These are phyloP conservation scores for Thraustochytrium sp. DNA, from an alignment of 352 stramenopile genomes.

Conservation along the genomic window DNA sequence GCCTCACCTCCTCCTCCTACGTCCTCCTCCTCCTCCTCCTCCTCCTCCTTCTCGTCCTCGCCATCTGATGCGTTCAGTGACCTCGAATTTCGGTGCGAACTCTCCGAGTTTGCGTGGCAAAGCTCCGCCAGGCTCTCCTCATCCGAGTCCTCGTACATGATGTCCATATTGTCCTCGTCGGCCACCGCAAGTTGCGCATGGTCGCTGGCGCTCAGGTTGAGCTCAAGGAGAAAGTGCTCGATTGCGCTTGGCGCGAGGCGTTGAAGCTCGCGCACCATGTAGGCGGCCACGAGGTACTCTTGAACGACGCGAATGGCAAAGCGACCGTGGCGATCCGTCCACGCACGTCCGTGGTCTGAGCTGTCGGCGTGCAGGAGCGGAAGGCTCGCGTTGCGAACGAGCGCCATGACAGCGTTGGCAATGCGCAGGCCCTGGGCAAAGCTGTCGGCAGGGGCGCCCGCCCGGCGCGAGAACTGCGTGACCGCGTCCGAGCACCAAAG, in stretches of 20 bases:
- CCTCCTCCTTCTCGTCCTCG: no score
- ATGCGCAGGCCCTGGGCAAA: not conserved
- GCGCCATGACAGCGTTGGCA: not conserved
- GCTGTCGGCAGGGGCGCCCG: not conserved
- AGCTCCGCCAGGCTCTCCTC: not conserved
- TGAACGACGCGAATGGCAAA: constrained; percentile 40
- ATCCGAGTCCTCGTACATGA: not conserved
- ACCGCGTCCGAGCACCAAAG: not conserved
- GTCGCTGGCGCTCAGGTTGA: constrained; percentile 2
- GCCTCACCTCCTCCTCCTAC: not conserved
- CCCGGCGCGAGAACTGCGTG: not conserved
- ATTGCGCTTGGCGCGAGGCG: not conserved
- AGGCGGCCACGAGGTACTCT: constrained; percentile 35
- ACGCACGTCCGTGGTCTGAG: not conserved
- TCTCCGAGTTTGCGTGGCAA: no score
- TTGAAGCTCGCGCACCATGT: not conserved
- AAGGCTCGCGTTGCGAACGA: not conserved
- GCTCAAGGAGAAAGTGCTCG: not conserved
- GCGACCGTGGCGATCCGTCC: not conserved
- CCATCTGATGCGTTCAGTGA: no score
- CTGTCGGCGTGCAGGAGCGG: not conserved
- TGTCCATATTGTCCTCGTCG: not conserved
- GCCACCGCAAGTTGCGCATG: not conserved
- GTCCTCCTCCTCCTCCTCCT: not conserved
- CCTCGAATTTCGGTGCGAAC: no score